A percentile compares a stretch with the other conserved stretches of the same genome.
These are phyloP conservation scores for Pirum gemmata DNA, from an alignment of 78 protist genomes.

Conservation along the genomic window DNA sequence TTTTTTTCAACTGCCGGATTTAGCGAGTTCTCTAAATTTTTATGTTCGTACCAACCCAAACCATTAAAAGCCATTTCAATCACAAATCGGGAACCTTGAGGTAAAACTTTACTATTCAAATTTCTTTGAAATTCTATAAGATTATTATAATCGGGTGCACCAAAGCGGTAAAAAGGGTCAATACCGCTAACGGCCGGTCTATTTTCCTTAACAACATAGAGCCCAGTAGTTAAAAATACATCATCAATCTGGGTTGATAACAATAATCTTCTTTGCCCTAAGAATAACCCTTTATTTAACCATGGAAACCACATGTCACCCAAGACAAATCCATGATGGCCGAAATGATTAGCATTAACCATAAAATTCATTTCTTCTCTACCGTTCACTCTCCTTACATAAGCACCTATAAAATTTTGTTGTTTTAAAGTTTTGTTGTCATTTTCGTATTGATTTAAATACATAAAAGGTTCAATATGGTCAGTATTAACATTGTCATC, in stretches of 20 bases:
- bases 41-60: constrained; percentile 18
- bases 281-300: constrained; percentile 13
- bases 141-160: neutral
- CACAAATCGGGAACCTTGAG: constrained; percentile 1
- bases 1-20: neutral
- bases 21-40: neutral
- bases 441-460: neutral
- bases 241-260: constrained; percentile 42
- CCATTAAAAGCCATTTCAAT: constrained; percentile 39
- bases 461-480: constrained; percentile 21
- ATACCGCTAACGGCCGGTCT: constrained; percentile 15
- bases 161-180: neutral
- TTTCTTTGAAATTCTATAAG: neutral
- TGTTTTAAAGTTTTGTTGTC: neutral
- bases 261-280: constrained; percentile 9
- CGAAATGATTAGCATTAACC: constrained; percentile 23
- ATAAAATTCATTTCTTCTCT: constrained; percentile 38
- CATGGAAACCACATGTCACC: constrained; percentile 29
- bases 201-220: neutral
- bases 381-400: constrained; percentile 5
- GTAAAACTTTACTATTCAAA: neutral
- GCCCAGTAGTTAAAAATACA: constrained; percentile 19
- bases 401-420: constrained; percentile 24
- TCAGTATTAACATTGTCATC: neutral
- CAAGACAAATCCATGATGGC: constrained; percentile 46